A percentile compares a stretch with the other conserved stretches of the same genome.
Evolutionary conservation across 1,284 basidiomycete genomes (phyloP).

Genomic region (Stereum hirsutum): DNA sequence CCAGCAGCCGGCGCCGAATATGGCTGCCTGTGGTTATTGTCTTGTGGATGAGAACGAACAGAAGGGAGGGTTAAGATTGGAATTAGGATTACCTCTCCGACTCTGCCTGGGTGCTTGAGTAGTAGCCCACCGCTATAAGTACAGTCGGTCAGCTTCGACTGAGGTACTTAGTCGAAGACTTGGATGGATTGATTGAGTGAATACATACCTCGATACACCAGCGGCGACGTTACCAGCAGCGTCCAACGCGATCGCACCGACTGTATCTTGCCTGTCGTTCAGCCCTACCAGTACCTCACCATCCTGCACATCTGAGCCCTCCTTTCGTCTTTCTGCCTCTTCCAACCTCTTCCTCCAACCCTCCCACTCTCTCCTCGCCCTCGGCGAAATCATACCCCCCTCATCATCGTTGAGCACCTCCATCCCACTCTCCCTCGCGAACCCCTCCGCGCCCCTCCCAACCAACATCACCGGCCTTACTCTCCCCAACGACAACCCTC

Average conservation of each 20-base stretch:
- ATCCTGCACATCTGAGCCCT: not conserved
- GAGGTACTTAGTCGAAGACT: not conserved
- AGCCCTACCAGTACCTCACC: slow-evolving; percentile 9
- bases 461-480: slow-evolving; percentile 61
- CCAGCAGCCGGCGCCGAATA: slow-evolving; percentile 68
- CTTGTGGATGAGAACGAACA: not conserved
- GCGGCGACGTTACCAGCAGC: slow-evolving; percentile 38
- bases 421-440: slow-evolving; percentile 27
- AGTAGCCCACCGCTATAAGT: slow-evolving; percentile 56
- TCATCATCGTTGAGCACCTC: slow-evolving; percentile 26
- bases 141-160: not conserved
- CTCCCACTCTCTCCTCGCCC: slow-evolving; percentile 45
- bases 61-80: not conserved
- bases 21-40: slow-evolving; percentile 35
- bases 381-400: slow-evolving; percentile 35
- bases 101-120: slow-evolving; percentile 57
- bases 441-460: slow-evolving; percentile 39
- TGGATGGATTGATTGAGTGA: not conserved
- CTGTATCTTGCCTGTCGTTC: slow-evolving; percentile 55
- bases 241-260: slow-evolving; percentile 57
- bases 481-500: slow-evolving; percentile 38
- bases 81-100: slow-evolving; percentile 53
- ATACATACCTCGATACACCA: slow-evolving; percentile 62
- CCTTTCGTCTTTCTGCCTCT: slow-evolving; percentile 5
- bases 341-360: slow-evolving; percentile 45